These are phyloP conservation scores for Oryza australiensis DNA, from an alignment of 176 grass and related monocot genomes.

Conservation along the genomic window DNA sequence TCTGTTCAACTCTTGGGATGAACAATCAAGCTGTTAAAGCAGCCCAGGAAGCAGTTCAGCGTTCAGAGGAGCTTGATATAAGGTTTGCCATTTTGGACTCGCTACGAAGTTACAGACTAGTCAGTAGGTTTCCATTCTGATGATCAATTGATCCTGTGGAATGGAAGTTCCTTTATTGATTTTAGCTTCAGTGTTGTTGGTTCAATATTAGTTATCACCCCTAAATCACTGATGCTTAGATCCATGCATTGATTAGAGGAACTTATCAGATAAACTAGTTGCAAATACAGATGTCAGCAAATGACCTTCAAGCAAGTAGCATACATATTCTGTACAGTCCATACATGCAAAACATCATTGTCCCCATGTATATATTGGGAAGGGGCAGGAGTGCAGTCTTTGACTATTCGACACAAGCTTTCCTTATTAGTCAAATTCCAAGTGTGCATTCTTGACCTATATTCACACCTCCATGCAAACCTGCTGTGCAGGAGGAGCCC, in stretches of 20 bases:
- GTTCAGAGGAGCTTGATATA: constrained; percentile 85
- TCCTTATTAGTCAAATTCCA: constrained; percentile 16
- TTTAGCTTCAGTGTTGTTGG: background rate
- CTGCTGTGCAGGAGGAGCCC: constrained; percentile 74
- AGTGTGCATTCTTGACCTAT: background rate
- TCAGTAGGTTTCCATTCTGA: background rate
- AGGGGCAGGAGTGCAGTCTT: background rate
- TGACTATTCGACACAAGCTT: background rate
- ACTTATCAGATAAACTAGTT: background rate
- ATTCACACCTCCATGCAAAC: constrained; percentile 19
- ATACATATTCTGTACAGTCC: background rate
- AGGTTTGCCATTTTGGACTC: constrained; percentile 47
- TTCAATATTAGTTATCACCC: background rate
- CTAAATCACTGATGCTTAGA: background rate
- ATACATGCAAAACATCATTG: background rate
- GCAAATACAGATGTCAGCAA: background rate
- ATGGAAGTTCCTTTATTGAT: constrained; percentile 9
- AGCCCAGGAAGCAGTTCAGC: constrained; percentile 80
- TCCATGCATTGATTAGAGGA: background rate
- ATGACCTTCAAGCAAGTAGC: background rate
- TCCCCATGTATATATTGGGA: background rate
- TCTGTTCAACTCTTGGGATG: constrained; percentile 91
- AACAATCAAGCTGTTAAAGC: constrained; percentile 88
- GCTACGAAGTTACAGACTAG: background rate
- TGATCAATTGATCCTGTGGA: background rate